Percentiles rank a stretch among this genome's conserved stretches.
phyloP scores from a whole-genome alignment of 73 alveolate species.

The Uronychia setigera region DNA sequence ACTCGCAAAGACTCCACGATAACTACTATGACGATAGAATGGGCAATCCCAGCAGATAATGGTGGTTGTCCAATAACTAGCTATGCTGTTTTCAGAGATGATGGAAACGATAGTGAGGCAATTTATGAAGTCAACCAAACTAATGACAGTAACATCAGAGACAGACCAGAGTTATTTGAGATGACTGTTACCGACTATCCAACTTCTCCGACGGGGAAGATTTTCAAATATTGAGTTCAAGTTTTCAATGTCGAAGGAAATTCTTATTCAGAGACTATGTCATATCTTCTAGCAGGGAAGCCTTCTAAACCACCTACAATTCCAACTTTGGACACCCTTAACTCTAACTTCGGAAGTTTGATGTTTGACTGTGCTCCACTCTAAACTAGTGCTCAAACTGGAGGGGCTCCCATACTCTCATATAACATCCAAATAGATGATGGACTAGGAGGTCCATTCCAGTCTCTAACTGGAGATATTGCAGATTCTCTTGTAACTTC shows the following conservation, averaged over 20 bases:
- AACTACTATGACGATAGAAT: constrained; percentile 40
- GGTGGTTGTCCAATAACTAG: constrained; percentile 70
- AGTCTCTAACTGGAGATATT: constrained; percentile 10
- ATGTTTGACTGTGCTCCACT: neutral
- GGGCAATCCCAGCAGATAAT: constrained; percentile 41
- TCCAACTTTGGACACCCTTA: constrained; percentile 15
- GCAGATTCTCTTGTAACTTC: constrained; percentile 47
- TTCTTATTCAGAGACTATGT: constrained; percentile 31
- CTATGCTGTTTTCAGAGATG: constrained; percentile 64
- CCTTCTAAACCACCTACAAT: constrained; percentile 37
- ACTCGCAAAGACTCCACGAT: constrained; percentile 24
- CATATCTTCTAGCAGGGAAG: constrained; percentile 35
- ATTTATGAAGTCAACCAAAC: constrained; percentile 10
- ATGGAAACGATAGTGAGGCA: constrained; percentile 40
- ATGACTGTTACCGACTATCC: constrained; percentile 43
- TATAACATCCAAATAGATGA: constrained; percentile 30
- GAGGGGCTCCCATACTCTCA: constrained; percentile 44
- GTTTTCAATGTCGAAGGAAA: constrained; percentile 46
- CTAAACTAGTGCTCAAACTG: constrained; percentile 11
- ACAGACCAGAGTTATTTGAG: constrained; percentile 45
- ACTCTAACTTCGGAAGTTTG: neutral
- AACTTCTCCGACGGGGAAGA: constrained; percentile 31
- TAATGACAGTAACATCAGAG: constrained; percentile 27
- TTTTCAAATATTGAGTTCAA: constrained; percentile 22
- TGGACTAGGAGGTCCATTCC: constrained; percentile 24